A percentile compares a stretch with the other conserved stretches of the same genome.
phyloP scores from a whole-genome alignment of 371 early-diverging fungal genomes.

The Mucor saturninus region DNA sequence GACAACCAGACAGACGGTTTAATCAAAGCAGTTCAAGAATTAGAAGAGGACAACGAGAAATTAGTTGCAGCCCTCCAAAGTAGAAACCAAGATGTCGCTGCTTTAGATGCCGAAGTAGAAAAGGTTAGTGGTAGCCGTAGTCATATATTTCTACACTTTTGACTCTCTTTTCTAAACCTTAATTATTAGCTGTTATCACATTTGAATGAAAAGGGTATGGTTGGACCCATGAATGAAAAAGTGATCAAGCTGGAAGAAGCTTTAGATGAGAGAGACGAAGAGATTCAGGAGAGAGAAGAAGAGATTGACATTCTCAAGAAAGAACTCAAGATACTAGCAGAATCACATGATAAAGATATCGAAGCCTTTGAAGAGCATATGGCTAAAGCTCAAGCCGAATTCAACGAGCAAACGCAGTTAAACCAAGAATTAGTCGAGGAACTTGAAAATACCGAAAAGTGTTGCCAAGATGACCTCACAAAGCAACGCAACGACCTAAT shows the following conservation, averaged over 20 bases:
- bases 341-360: slow-evolving; percentile 24
- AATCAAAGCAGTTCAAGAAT: slow-evolving; percentile 12
- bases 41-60: slow-evolving; percentile 22
- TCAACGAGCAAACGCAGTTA: slow-evolving; percentile 26
- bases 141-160: not conserved
- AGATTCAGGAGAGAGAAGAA: slow-evolving; percentile 17
- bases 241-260: not conserved
- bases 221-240: slow-evolving; percentile 15
- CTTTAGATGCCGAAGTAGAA: slow-evolving; percentile 39
- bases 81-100: slow-evolving; percentile 38
- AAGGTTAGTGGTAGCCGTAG: slow-evolving; percentile 21
- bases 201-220: slow-evolving; percentile 13
- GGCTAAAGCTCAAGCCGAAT: slow-evolving; percentile 1
- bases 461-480: slow-evolving; percentile 30
- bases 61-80: slow-evolving; percentile 31
- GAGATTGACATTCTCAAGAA: slow-evolving; percentile 23
- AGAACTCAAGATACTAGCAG: slow-evolving; percentile 14
- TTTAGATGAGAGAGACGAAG: not conserved
- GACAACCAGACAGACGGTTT: too few relatives aligned
- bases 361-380: slow-evolving; percentile 29
- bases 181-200: slow-evolving; percentile 15
- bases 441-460: slow-evolving; percentile 11
- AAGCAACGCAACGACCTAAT: slow-evolving; percentile 35
- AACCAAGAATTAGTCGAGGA: slow-evolving; percentile 23
- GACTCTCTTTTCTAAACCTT: not conserved